These are phyloP conservation scores for Aspergillus asperescens DNA, from an alignment of 495 filamentous ascomycete genomes.

Conservation along the genomic window DNA sequence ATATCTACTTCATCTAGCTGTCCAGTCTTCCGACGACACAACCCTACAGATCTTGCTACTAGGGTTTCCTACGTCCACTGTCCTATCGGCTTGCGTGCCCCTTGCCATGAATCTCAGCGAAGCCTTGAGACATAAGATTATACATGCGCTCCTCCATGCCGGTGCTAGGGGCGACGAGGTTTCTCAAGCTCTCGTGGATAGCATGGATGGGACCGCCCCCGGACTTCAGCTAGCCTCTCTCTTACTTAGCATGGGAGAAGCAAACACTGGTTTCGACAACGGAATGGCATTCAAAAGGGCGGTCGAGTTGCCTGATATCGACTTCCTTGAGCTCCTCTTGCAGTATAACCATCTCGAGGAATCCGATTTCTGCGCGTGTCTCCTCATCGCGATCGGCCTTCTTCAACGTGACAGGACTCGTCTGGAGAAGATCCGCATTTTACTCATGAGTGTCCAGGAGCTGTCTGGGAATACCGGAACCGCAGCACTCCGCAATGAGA, in stretches of 20 bases:
- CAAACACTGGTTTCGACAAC: background rate
- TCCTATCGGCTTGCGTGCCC: background rate
- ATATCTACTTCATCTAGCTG: background rate
- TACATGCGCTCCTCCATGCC: constrained; percentile 4
- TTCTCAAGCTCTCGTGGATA: constrained; percentile 6
- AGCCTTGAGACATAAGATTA: background rate
- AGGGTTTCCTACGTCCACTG: background rate
- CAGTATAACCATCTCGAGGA: constrained; percentile 8
- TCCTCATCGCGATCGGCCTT: constrained; percentile 2
- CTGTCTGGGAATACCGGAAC: constrained; percentile 5
- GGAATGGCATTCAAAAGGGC: constrained; percentile 9
- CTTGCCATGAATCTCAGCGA: background rate
- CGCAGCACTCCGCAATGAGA: constrained; percentile 8
- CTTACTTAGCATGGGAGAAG: constrained; percentile 2
- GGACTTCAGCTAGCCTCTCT: background rate
- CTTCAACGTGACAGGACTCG: constrained; percentile 3
- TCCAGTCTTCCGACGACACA: background rate
- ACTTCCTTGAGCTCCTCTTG: constrained; percentile 4
- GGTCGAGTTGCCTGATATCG: background rate
- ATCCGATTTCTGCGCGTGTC: constrained; percentile 9
- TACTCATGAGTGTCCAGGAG: constrained; percentile 1
- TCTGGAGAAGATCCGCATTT: constrained; percentile 8
- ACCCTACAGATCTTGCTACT: constrained; percentile 5
- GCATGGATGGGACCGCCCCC: constrained; percentile 1
- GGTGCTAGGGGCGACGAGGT: constrained; percentile 7